Conservation (phyloP, 768 basidiomycete species). For the Suillus spraguei region DNA sequence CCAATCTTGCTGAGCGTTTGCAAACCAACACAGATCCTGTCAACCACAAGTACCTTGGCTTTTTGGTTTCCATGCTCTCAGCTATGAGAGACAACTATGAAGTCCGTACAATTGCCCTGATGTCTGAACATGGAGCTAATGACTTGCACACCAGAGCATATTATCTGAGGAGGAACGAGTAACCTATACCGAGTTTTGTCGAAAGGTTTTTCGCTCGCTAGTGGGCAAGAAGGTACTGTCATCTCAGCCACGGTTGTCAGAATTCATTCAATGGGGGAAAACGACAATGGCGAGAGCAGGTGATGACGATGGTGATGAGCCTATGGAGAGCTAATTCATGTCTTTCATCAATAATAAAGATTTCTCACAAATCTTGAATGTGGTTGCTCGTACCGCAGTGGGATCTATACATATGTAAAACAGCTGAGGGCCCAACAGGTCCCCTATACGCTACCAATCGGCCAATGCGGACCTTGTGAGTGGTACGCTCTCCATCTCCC, state of each 20-base stretch:
- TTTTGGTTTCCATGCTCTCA: conserved; percentile 49
- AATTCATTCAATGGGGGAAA: conserved; percentile 35
- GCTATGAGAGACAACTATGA: conserved; percentile 50
- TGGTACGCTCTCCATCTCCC: conserved; percentile 77
- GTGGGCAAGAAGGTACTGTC: conserved; percentile 34
- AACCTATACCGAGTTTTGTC: conserved; percentile 40
- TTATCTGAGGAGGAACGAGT: conserved; percentile 21
- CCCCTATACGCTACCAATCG: conserved; percentile 47
- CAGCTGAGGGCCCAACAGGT: neutral
- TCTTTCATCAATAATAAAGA: neutral
- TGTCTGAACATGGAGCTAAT: conserved; percentile 1
- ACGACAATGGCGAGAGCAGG: conserved; percentile 17
- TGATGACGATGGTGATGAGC: conserved; percentile 2
- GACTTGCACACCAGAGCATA: conserved; percentile 17
- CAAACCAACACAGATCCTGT: conserved; percentile 31
- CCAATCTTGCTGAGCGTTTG: conserved; percentile 44
- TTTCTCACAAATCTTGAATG: neutral
- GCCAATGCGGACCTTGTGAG: conserved; percentile 53
- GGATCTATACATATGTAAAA: neutral
- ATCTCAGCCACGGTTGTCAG: conserved; percentile 33
- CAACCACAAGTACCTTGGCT: conserved; percentile 42
- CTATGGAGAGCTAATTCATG: conserved; percentile 2
- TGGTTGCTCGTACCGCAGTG: neutral
- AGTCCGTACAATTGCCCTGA: conserved; percentile 34
- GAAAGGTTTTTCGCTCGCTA: conserved; percentile 31